These are phyloP conservation scores for Schrenkiella parvula DNA, from an alignment of 345 rosid genomes.

Conservation along the genomic window DNA sequence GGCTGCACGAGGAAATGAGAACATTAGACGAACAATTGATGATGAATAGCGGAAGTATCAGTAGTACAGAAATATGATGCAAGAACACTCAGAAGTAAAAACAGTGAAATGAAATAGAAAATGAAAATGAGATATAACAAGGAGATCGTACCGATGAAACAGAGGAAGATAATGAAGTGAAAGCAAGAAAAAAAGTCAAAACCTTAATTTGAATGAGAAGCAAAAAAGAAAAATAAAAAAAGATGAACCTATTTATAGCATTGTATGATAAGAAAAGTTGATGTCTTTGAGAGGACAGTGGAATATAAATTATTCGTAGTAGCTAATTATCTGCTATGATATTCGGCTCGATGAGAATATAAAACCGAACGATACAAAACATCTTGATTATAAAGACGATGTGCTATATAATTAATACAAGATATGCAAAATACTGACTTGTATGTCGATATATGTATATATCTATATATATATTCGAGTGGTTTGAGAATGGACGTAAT, in stretches of 20 bases:
- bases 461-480: not conserved
- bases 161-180: not conserved
- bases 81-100: too few species aligned
- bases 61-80: too few species aligned
- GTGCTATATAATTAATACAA: too few species aligned
- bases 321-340: not conserved
- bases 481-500: constrained; percentile 8
- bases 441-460: not conserved
- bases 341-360: not conserved
- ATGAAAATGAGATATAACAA: not conserved
- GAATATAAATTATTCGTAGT: not conserved
- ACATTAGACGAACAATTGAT: too few species aligned
- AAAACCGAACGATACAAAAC: not conserved
- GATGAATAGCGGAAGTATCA: too few species aligned
- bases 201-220: not conserved
- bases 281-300: not conserved
- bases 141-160: not conserved
- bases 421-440: not conserved
- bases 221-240: not conserved
- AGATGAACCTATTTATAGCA: not conserved
- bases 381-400: not conserved
- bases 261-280: not conserved
- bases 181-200: not conserved
- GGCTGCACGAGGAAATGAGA: too few species aligned
- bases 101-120: too few species aligned